These are phyloP conservation scores for Exophiala spinifera DNA, from an alignment of 2,329 filamentous ascomycete genomes.

Conservation along the genomic window DNA sequence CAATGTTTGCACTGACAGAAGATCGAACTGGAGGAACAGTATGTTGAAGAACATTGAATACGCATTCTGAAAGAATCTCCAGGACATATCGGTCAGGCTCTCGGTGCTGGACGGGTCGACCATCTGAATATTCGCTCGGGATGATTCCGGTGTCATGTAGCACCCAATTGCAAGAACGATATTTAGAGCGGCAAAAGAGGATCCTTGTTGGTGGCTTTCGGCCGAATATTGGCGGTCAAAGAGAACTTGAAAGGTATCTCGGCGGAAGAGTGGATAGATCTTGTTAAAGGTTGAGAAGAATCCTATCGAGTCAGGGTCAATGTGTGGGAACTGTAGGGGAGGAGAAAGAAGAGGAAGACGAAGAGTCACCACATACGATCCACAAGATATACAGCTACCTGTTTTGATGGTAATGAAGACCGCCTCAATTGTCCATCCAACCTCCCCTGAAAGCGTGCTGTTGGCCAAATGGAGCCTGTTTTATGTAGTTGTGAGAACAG, in stretches of 20 bases:
- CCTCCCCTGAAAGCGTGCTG: neutral
- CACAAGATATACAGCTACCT: conserved; percentile 7
- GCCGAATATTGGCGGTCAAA: conserved; percentile 10
- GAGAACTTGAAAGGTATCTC: conserved; percentile 1
- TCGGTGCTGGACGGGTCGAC: conserved; percentile 1
- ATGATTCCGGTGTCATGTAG: conserved; percentile 5
- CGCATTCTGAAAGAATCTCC: conserved; percentile 16
- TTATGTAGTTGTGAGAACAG: neutral
- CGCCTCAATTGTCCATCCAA: neutral
- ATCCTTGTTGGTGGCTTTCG: neutral
- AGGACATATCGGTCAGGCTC: neutral
- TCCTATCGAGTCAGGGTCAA: neutral
- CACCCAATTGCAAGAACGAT: conserved; percentile 13
- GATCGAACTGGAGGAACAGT: conserved; percentile 4
- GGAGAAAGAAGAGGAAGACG: no score
- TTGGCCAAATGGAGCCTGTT: conserved; percentile 3
- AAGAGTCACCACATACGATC: conserved; percentile 2
- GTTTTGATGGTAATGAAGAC: conserved; percentile 6
- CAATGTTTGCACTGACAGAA: conserved; percentile 9
- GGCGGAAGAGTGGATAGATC: conserved; percentile 7
- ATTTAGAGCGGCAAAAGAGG: conserved; percentile 9
- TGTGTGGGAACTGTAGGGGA: neutral
- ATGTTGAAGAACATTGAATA: conserved; percentile 6
- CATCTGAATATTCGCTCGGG: neutral
- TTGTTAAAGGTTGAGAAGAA: conserved; percentile 15